phyloP scores from a whole-genome alignment of 2,329 filamentous ascomycete species.

The Ophioceras dolichostomum region DNA sequence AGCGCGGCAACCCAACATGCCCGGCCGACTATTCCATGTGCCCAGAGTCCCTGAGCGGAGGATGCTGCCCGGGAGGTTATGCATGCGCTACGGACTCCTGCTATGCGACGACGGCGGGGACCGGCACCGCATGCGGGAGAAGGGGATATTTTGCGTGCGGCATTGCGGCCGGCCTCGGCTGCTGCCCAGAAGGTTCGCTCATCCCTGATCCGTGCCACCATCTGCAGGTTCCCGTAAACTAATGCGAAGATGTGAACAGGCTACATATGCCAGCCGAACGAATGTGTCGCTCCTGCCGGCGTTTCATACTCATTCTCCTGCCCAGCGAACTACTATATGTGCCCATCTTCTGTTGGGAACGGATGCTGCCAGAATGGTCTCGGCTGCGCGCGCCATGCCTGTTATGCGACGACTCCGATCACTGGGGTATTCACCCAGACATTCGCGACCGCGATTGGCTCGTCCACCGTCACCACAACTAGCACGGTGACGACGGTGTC shows the following conservation, averaged over 20 bases:
- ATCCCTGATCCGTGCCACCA: too few relatives aligned
- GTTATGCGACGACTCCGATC: conserved; percentile 32
- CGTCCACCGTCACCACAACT: conserved; percentile 24
- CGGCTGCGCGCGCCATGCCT: conserved; percentile 32
- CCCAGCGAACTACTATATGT: conserved; percentile 30
- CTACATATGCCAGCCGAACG: conserved; percentile 24
- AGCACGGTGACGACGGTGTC: conserved; percentile 24
- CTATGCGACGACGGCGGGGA: conserved; percentile 29
- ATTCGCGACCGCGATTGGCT: conserved; percentile 28
- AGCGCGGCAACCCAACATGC: conserved; percentile 7
- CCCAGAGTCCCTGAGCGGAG: conserved; percentile 25
- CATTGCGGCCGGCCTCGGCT: conserved; percentile 21
- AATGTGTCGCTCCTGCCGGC: conserved; percentile 31
- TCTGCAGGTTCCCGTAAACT: not conserved
- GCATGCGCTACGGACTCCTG: conserved; percentile 34
- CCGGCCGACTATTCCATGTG: conserved; percentile 17
- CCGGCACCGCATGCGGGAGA: conserved; percentile 21
- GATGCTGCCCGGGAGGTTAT: conserved; percentile 35
- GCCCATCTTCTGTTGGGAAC: conserved; percentile 34
- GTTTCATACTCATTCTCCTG: conserved; percentile 27
- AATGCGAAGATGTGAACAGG: conserved; percentile 14
- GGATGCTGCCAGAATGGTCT: conserved; percentile 40
- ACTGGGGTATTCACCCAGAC: conserved; percentile 31
- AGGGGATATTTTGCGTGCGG: conserved; percentile 28
- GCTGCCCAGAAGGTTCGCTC: conserved; percentile 16